phyloP scores from a whole-genome alignment of 805 yeast species.

The Danielia oregonensis region DNA sequence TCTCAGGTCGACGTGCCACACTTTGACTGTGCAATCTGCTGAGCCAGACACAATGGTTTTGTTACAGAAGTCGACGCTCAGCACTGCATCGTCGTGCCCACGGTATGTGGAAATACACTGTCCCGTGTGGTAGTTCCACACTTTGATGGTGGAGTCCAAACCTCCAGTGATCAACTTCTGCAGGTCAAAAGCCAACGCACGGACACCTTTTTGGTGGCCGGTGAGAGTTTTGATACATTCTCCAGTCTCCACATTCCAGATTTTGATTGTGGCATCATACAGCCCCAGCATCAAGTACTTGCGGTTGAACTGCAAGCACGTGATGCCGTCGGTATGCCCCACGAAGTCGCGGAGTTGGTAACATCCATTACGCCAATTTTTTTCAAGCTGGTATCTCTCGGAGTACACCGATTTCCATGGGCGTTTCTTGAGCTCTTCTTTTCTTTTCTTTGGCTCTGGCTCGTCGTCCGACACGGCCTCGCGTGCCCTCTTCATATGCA shows the following conservation, averaged over 20 bases:
- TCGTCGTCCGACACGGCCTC: constrained; percentile 28
- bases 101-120: constrained; percentile 90
- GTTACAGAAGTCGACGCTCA: constrained; percentile 74
- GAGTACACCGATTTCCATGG: constrained; percentile 96
- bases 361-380: constrained; percentile 89
- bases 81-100: constrained; percentile 86
- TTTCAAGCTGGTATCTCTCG: constrained; percentile 86
- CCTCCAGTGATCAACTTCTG: constrained; percentile 91
- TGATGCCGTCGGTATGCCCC: constrained; percentile 88
- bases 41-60: constrained; percentile 89
- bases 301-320: constrained; percentile 80
- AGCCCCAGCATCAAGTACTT: constrained; percentile 83
- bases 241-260: constrained; percentile 90
- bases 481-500: constrained; percentile 80
- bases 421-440: constrained; percentile 35
- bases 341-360: constrained; percentile 59
- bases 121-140: constrained; percentile 95
- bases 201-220: constrained; percentile 89
- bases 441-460: constrained; percentile 6
- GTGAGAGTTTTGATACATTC: constrained; percentile 68
- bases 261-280: constrained; percentile 81
- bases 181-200: constrained; percentile 80
- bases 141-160: constrained; percentile 83
- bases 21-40: constrained; percentile 87
- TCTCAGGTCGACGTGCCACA: constrained; percentile 94